Evolutionary conservation across 2,329 filamentous ascomycete genomes (phyloP).

Genomic region (Neonectria sp.): DNA sequence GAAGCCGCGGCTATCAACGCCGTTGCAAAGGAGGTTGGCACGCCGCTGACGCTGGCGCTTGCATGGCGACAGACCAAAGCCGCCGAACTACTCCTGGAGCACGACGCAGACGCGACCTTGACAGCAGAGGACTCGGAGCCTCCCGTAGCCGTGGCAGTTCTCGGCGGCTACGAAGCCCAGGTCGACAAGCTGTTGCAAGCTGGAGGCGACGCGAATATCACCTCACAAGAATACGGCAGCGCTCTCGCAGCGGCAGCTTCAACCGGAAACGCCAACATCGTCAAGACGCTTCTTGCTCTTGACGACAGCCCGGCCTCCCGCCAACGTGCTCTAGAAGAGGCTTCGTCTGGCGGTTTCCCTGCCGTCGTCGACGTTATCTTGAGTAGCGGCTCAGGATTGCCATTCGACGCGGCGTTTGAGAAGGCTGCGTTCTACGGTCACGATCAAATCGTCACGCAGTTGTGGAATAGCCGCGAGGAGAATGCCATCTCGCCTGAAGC

Average conservation of each 20-base stretch:
- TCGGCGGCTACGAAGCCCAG: constrained; percentile 29
- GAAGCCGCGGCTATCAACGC: constrained; percentile 15
- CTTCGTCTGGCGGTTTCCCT: constrained; percentile 19
- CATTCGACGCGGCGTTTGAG: constrained; percentile 15
- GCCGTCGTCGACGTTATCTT: constrained; percentile 18
- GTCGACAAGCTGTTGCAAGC: constrained; percentile 22
- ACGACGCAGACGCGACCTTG: constrained; percentile 20
- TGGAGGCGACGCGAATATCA: constrained; percentile 20
- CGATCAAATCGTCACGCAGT: constrained; percentile 16
- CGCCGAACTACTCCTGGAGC: constrained; percentile 24
- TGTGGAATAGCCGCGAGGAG: constrained; percentile 18
- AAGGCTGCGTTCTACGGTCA: constrained; percentile 38
- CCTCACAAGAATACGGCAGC: constrained; percentile 19
- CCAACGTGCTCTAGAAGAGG: constrained; percentile 27
- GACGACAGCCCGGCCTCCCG: constrained; percentile 18
- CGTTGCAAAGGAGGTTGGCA: constrained; percentile 17
- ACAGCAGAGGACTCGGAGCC: constrained; percentile 21
- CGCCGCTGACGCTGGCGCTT: constrained; percentile 20
- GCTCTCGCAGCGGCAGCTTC: constrained; percentile 29
- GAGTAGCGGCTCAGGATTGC: constrained; percentile 9
- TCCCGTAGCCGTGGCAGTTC: constrained; percentile 24
- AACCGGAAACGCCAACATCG: constrained; percentile 23
- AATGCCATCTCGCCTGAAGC: constrained; percentile 13
- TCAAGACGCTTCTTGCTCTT: constrained; percentile 22
- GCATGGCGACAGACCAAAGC: constrained; percentile 25